A percentile compares a stretch with the other conserved stretches of the same genome.
phyloP scores from a whole-genome alignment of 148 eudicot genomes.

The Camellia granthamiana region DNA sequence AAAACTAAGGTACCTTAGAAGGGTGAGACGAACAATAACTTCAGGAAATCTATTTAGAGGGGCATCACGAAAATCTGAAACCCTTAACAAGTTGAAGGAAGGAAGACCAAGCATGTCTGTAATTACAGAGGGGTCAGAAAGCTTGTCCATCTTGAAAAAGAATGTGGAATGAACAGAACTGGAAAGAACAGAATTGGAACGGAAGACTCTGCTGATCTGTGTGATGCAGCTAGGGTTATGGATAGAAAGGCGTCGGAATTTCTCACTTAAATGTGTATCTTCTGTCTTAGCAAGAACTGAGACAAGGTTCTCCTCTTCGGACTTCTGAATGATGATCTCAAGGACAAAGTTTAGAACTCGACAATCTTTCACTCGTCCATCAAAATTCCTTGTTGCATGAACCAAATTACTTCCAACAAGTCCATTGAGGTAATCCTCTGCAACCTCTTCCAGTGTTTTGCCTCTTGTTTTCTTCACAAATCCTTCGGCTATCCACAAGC shows the following conservation, averaged over 20 bases:
- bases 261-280: neutral
- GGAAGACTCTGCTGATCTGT: too few species aligned
- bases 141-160: constrained; percentile 13
- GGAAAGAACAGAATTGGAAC: too few species aligned
- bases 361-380: constrained; percentile 18
- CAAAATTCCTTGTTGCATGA: constrained; percentile 11
- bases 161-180: constrained; percentile 17
- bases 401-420: constrained; percentile 29
- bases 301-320: constrained; percentile 24
- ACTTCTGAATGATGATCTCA: constrained; percentile 21
- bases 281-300: neutral
- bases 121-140: neutral
- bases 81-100: constrained; percentile 15
- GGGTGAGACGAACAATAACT: constrained; percentile 16
- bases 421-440: constrained; percentile 23
- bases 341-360: constrained; percentile 20
- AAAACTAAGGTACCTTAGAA: constrained; percentile 32
- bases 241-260: constrained; percentile 24
- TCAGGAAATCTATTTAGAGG: constrained; percentile 23
- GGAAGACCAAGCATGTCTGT: neutral
- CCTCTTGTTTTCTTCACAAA: constrained; percentile 7
- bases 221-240: neutral
- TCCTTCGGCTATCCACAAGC: constrained; percentile 34
- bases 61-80: constrained; percentile 28
- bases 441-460: constrained; percentile 18